Base-by-base conservation (phyloP, 768 basidiomycete genomes). In the Termitomyces bulborhizus region DNA sequence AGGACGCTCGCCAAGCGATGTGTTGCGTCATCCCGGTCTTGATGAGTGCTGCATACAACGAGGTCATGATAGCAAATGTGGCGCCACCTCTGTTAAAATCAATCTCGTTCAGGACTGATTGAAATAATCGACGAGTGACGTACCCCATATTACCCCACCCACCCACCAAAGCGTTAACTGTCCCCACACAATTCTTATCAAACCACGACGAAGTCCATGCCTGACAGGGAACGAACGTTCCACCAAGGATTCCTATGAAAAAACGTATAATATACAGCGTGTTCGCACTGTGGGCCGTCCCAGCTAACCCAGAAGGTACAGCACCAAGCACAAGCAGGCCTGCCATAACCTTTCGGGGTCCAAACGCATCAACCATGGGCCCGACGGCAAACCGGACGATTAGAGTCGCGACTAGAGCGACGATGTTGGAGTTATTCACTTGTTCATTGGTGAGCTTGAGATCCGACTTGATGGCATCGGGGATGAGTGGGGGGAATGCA, bases 151-250 rank as follows among this genome's bases (percentile, higher is more conserved):
- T 67, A 46, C 83, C 83, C 79, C 80, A 84, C 0, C 82, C 83
- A 6, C 70, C 82, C 5, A 76, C 77, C 1, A 85, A 62, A 0
- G 80, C 81, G 60, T 83, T 84, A 0, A 82, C 79, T 26, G 66
- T 67, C 6, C 71, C 73, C 15, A 72, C 68, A 21, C 67, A 63
- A 34, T 65, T 69, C 53, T 76, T 82, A 64, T 83, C 81, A 63
- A 80, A 85, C 66, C 85, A 84, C 3, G 68, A 69, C 0, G 84
- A 81, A 8, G 82, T 82, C 80, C 84, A 83, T 3, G 78, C 76
- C 52, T 83, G 78, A 57, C 81, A 83, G 4, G 83, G 75, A 1
- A 85, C 81, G 55, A 86, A 85, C 1, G 81, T 80, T 0, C 69
- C 83, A 6, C 84, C 84, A 2, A 83, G 71, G 44, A 84, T 78